Base-by-base conservation (phyloP, 2,329 filamentous ascomycete genomes). In the Triangularia verruculosa region DNA sequence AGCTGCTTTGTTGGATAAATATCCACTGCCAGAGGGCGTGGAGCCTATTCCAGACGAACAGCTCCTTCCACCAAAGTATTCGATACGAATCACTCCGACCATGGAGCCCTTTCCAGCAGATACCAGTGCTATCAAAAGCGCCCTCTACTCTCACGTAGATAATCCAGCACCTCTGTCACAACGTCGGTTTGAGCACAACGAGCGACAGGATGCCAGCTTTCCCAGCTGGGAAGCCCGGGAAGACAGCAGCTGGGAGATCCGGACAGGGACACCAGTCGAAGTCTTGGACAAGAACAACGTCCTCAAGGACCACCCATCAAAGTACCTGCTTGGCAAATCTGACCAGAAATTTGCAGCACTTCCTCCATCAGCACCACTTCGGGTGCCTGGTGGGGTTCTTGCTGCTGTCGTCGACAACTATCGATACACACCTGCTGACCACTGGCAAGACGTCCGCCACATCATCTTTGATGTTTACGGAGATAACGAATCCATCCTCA, bases 381-480 rank as follows among this genome's bases (percentile, higher is more conserved):
- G 87, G 0, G 81, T 92, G 12, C 83, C 85, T 0, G 77, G 79
- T 51, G 79, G 83, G 1, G 78, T 86, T 67, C 76, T 74, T 0
- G 90, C 88, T 8, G 83, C 76, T 0, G 73, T 99, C 0, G 71
- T 80, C 0, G 74, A 77, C n/a, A 97, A 96, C 72, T 75, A 80
- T 17, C 86, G 93, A 15, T 75, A 96, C 5, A 99, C 95, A 0
- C 88, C 93, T 0, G 57, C 75, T 1, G 79, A 80, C 1, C 95
- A 99, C 77, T 97, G 92, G 89, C 95, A 99, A 78, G 95, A 99
- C 78, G 94, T 98, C 53, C 90, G 95, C 0, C 85, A 91, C 59
- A 77, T 97, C n/a, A 83, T 80, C 1, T 80, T 98, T 13, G 80
- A 79, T 8, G 70, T 86, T 74, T 11, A 30, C 4, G 57, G 66